Percentiles rank a stretch among this genome's conserved stretches.
Conservation (phyloP, 352 stramenopile genomes). For the Globisporangium spinosum region DNA sequence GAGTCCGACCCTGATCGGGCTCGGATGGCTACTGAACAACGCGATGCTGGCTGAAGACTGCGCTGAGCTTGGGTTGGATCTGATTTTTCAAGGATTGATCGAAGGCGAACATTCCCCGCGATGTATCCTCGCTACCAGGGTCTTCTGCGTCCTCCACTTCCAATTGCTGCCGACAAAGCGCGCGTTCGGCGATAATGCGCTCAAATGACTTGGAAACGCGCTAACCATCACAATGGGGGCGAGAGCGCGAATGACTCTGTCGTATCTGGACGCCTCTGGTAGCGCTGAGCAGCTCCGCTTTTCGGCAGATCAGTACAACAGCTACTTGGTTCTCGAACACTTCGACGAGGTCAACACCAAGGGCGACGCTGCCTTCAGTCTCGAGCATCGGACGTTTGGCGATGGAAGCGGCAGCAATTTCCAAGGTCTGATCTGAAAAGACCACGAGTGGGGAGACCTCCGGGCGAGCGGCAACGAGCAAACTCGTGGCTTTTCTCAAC, state of each 20-base stretch:
- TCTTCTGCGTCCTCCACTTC: conserved; percentile 15
- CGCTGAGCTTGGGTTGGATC: conserved; percentile 2
- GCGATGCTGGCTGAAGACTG: conserved; percentile 10
- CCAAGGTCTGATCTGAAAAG: conserved; percentile 9
- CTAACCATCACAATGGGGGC: conserved; percentile 12
- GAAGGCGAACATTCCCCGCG: not conserved
- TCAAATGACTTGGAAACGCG: conserved; percentile 12
- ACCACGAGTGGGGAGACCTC: conserved; percentile 13
- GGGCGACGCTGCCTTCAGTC: not conserved
- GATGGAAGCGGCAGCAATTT: not conserved
- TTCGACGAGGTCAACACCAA: not conserved
- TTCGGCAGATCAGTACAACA: conserved; percentile 13
- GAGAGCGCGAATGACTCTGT: conserved; percentile 5
- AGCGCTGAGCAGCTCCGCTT: conserved; percentile 4
- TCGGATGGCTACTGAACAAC: conserved; percentile 16
- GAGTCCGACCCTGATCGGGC: conserved; percentile 4
- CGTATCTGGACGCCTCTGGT: not conserved
- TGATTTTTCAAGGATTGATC: conserved; percentile 11
- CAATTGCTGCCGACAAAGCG: conserved; percentile 5
- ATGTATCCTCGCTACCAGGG: conserved; percentile 12
- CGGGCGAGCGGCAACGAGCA: not conserved
- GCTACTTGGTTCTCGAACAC: conserved; percentile 10
- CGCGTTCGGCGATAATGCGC: not conserved
- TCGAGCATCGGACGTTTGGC: not conserved
- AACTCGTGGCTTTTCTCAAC: conserved; percentile 15